Base-by-base conservation (phyloP, 2,329 filamentous ascomycete genomes). In the Ascochyta pisi region DNA sequence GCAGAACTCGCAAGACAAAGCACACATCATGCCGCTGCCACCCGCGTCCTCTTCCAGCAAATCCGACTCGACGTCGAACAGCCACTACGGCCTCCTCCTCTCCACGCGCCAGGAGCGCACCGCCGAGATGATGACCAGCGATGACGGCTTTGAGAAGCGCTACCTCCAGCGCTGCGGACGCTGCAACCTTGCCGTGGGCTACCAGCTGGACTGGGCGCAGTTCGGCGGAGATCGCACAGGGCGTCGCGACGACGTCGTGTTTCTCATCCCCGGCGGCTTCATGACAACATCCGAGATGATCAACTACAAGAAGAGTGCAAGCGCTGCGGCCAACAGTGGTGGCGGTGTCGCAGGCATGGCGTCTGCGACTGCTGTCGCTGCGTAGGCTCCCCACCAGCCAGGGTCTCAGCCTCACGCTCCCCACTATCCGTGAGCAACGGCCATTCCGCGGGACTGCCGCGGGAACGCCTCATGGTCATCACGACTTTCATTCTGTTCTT, bases 121-220 rank as follows among this genome's bases (percentile, higher is more conserved):
- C 35, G 71, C 82, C 6, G 78, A 80, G 10, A 74, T 88, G 0
- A 76, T 88, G 6, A 76, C 82, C 1, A 78, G 83, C 10, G 80
- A 82, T 58, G 84, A 88, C 55, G 88, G 88, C 5, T 89, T 89
- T 58, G 88, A 90, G 77, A 89, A 88, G 77, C 75, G 88, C 16
- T 78, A 82, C 53, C 63, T 85, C 4, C 77, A 84, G 60, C 78
- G 83, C 22, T 91, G 88, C 73, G 81, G 78, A 12, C 76, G 87
- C 52, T 90, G 88, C 76, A 78, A 80, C 29, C 69, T 88, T 26
- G 79, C 83, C 1, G 78, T 89, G 40, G 88, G 84, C 26, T 91
- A 90, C 76, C 79, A 83, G 66, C 73, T 90, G 38, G 84, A 86
- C 64, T 74, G 75, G 68, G 75, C 77, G 48, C 83, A 85, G 69